Evolutionary conservation across 2,329 filamentous ascomycete genomes (phyloP), one percentile per base, ranked within the genome.

Genomic region (Xylariaceae sp.): DNA sequence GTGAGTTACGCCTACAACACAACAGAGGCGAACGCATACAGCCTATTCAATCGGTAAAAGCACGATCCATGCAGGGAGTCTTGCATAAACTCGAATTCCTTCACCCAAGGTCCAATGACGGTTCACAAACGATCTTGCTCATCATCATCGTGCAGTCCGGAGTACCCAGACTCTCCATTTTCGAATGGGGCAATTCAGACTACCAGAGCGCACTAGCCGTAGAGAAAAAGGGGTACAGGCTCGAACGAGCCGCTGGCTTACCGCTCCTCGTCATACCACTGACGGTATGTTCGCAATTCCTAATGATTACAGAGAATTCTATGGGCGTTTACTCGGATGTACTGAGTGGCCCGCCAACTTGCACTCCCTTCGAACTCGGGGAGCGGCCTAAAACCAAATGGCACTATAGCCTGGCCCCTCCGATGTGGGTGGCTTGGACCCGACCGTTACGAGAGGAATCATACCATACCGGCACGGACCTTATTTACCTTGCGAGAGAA

Each of bases 71-170:
- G 6, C 82, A 86, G 6, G 92, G 90, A 0, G 79, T 87, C n/a
- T 90, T 97, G 57, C 80, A 93, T 67, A 89, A 90, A 66, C 87
- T 97, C 79, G 88, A 92, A 18, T 99, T 97, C 64, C 79, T 99
- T 2, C 85, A 88, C 60, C 89, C 92, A 6, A 80, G 80, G 8
- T 74, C 81, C 0, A 81, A 84, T 56, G 86, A 92, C 61, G 80
- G 84, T 8, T 79, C 86, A 56, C 86, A 87, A 66, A 83, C 95
- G 49, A 87, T 95, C n/a, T 79, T 97, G 2, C 76, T 96, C 9
- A 75, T 96, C 48, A 80, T 88, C 15, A 67, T 84, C 13, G 73
- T 80, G 55, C 75, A 74, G 39, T 75, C 76, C 37, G 79, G 80
- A 1, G 72, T 74, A 11, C 81, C 82, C 1, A 77, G 77, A 59